Evolutionary conservation across 805 yeast species (phyloP).

Genomic region (Yarrowia deformans): DNA sequence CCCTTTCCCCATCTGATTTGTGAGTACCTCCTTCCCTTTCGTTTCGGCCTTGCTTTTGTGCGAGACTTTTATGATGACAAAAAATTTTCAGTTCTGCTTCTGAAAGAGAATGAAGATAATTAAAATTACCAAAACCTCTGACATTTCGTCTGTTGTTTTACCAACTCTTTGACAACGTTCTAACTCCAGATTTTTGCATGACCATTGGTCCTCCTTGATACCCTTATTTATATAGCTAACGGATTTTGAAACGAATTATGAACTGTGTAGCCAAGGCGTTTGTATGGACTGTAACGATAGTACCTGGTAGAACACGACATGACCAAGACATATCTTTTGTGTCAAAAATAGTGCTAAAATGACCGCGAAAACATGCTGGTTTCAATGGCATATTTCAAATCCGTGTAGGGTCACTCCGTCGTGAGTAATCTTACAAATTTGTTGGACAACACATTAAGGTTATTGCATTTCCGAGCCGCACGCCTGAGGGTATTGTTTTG

Average conservation of each 20-base stretch:
- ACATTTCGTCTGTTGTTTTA: background rate
- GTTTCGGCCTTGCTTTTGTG: slow-evolving; percentile 1
- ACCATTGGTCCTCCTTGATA: background rate
- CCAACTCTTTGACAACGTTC: background rate
- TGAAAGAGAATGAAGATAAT: slow-evolving; percentile 86
- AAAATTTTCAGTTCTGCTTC: slow-evolving; percentile 93
- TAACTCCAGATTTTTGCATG: slow-evolving; percentile 24
- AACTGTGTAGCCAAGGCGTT: too few relatives aligned
- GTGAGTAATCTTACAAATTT: too few relatives aligned
- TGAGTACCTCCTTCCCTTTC: slow-evolving; percentile 4
- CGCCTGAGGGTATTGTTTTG: too few relatives aligned
- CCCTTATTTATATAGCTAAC: slow-evolving; percentile 28
- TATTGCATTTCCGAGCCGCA: too few relatives aligned
- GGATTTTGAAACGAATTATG: background rate
- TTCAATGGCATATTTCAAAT: too few relatives aligned
- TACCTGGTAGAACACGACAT: too few relatives aligned
- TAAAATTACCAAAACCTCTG: slow-evolving; percentile 42
- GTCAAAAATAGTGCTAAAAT: too few relatives aligned
- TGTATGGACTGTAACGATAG: too few relatives aligned
- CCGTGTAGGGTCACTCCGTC: too few relatives aligned
- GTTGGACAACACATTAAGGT: too few relatives aligned
- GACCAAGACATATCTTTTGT: too few relatives aligned
- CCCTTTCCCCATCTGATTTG: slow-evolving; percentile 37
- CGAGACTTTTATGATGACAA: slow-evolving; percentile 63
- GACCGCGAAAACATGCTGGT: too few relatives aligned